Evolutionary conservation across 768 basidiomycete species (phyloP), one percentile per base, ranked within the genome.

Genomic region (Lentinula boryana): DNA sequence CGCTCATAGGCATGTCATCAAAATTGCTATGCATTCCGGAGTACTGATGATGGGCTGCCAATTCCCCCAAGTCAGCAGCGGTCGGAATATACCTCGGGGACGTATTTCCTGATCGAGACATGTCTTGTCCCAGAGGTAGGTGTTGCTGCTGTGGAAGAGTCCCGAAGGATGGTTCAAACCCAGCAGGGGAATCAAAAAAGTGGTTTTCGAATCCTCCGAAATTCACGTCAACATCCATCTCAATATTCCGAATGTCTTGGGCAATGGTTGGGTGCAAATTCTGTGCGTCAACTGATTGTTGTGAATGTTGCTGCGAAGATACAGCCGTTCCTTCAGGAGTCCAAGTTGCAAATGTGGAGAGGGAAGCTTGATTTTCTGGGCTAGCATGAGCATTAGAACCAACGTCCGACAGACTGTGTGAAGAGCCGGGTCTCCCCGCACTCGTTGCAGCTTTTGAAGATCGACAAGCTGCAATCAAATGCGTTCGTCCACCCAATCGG

Each of bases 401-500:
- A 6, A 13, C 32, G 10, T 23, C 41, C 41, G 41, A 40, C 5
- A 13, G 13, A 31, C 2, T 21, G 12, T 5, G 55, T 4, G 40
- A n/a, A 7, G 46, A 48, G 16, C 36, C 21, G 5, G 31, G 16
- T 38, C 40, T 40, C 3, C 18, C 40, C 9, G 16, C 16, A 7
- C 23, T 8, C 21, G 31, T 13, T 5, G 13, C 16, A 5, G 53
- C 8, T 13, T 33, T 52, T 35, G 53, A 40, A 15, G n/a, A 15
- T 27, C 23, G 43, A 32, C 55, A 56, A 27, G 55, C 12, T 8
- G 77, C 68, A 40, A 81, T 72, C 3, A 81, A 66, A 63, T 74
- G 72, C 0, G 85, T 86, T 64, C 77, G 80, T 2, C 85, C 85
- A 23, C 79, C 80, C 44, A 85, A 69, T 31, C 83, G 76, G 63